A percentile compares a stretch with the other conserved stretches of the same genome.
phyloP scores from a whole-genome alignment of 1,139 yeast genomes.

The Pichia norvegensis region DNA sequence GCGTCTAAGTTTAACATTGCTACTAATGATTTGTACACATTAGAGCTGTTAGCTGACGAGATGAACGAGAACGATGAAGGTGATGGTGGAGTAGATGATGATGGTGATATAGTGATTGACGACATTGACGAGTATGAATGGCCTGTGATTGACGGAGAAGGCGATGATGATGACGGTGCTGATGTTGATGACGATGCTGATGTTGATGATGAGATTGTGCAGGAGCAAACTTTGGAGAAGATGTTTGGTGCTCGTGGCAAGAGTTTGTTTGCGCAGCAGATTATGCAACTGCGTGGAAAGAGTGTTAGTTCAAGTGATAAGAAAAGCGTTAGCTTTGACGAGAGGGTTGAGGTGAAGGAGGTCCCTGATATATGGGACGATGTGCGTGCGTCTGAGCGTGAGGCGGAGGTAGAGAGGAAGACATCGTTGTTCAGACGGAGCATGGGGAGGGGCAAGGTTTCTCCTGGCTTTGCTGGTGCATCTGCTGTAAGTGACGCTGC shows the following conservation, averaged over 20 bases:
- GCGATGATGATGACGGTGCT: constrained; percentile 23
- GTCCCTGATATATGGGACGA: constrained; percentile 51
- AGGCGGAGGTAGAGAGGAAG: constrained; percentile 1
- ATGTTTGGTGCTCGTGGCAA: constrained; percentile 26
- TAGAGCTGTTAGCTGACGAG: constrained; percentile 49
- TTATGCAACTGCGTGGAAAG: constrained; percentile 14
- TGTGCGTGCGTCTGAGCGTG: constrained; percentile 24
- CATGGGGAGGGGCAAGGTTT: neutral
- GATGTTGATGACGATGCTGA: constrained; percentile 28
- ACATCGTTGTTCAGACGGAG: neutral
- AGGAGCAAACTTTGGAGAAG: constrained; percentile 6
- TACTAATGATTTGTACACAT: constrained; percentile 44
- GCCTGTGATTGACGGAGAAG: constrained; percentile 24
- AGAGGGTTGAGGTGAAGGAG: constrained; percentile 47
- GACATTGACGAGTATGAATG: constrained; percentile 15
- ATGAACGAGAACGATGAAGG: constrained; percentile 34
- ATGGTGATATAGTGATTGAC: constrained; percentile 29
- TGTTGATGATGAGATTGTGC: constrained; percentile 28
- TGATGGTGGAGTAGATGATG: constrained; percentile 30
- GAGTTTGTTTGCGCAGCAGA: constrained; percentile 22
- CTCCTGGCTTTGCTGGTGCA: too few species aligned
- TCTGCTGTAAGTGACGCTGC: too few species aligned
- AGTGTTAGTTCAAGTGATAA: constrained; percentile 15
- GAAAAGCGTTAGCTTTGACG: constrained; percentile 48
- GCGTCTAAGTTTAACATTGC: constrained; percentile 32